Evolutionary conservation across 1,139 yeast genomes (phyloP).

Genomic region (Geotrichum bryndzae): DNA sequence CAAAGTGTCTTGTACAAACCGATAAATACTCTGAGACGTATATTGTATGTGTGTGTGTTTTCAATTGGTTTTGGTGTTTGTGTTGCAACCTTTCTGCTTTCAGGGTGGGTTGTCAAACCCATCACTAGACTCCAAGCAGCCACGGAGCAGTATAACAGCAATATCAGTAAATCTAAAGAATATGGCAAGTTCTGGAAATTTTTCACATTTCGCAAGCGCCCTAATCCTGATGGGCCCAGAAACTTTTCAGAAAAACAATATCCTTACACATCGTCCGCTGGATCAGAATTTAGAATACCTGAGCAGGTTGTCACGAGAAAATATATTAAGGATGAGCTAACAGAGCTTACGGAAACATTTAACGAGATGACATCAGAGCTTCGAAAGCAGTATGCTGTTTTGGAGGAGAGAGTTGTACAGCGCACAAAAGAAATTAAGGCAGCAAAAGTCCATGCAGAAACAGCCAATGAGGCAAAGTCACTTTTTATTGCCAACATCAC

Average conservation of each 20-base stretch:
- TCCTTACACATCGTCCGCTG: background rate
- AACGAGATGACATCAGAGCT: conserved; percentile 90
- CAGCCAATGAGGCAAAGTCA: conserved; percentile 90
- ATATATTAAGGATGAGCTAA: conserved; percentile 68
- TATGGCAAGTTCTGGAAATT: background rate
- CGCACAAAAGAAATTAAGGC: conserved; percentile 80
- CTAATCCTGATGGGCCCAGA: background rate
- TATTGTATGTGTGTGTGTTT: conserved; percentile 72
- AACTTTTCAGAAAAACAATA: background rate
- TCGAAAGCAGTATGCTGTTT: conserved; percentile 71
- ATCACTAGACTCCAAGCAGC: conserved; percentile 78
- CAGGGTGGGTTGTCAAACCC: conserved; percentile 84
- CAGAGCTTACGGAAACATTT: conserved; percentile 85
- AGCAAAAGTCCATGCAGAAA: conserved; percentile 38
- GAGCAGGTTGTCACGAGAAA: conserved; percentile 30
- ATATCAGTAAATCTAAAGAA: background rate
- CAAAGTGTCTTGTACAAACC: conserved; percentile 60
- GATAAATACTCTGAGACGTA: conserved; percentile 54
- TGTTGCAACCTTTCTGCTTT: conserved; percentile 69
- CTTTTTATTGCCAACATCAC: conserved; percentile 91
- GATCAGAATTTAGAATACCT: conserved; percentile 29
- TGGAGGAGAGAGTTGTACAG: conserved; percentile 84
- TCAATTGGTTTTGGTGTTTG: conserved; percentile 77
- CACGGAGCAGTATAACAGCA: conserved; percentile 50
- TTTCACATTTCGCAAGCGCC: background rate